Percentiles rank a stretch among this genome's conserved stretches.
Conservation (phyloP, 805 yeast species). For the Ogataea zsoltii region DNA sequence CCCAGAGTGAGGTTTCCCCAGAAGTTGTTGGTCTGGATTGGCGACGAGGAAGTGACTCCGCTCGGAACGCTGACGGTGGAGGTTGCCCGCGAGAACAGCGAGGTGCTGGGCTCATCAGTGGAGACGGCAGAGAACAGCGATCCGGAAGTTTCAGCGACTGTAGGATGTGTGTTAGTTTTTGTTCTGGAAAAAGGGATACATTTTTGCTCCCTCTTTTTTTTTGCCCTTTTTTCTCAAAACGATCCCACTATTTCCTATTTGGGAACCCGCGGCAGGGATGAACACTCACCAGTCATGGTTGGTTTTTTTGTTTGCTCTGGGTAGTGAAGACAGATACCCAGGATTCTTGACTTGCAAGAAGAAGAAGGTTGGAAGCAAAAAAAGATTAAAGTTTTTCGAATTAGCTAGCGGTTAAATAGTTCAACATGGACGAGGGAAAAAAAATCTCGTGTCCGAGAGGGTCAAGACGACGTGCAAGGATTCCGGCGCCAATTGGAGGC, state of each 20-base stretch:
- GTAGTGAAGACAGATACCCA: conserved; percentile 7
- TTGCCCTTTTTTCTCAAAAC: too few relatives aligned
- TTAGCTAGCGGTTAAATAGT: conserved; percentile 5
- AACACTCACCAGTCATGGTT: conserved; percentile 7
- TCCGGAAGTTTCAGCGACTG: conserved; percentile 31
- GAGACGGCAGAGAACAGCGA: conserved; percentile 46
- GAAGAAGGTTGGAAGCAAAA: background rate
- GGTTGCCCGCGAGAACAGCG: conserved; percentile 37
- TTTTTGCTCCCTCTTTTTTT: background rate
- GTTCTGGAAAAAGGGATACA: background rate
- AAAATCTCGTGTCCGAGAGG: too few relatives aligned
- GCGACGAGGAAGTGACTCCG: conserved; percentile 21
- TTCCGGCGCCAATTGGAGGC: background rate
- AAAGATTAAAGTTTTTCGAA: background rate
- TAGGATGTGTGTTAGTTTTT: background rate
- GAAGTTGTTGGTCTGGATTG: conserved; percentile 72
- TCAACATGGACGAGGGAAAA: too few relatives aligned
- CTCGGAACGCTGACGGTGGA: conserved; percentile 27
- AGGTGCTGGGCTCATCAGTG: conserved; percentile 41
- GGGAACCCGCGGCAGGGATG: background rate
- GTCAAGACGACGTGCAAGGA: too few relatives aligned
- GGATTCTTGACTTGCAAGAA: background rate
- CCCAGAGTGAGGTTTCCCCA: conserved; percentile 68
- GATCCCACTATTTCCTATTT: background rate
- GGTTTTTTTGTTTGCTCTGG: conserved; percentile 8